Evolutionary conservation across 2,329 filamentous ascomycete genomes (phyloP).

Genomic region (Calonectria naviculata): DNA sequence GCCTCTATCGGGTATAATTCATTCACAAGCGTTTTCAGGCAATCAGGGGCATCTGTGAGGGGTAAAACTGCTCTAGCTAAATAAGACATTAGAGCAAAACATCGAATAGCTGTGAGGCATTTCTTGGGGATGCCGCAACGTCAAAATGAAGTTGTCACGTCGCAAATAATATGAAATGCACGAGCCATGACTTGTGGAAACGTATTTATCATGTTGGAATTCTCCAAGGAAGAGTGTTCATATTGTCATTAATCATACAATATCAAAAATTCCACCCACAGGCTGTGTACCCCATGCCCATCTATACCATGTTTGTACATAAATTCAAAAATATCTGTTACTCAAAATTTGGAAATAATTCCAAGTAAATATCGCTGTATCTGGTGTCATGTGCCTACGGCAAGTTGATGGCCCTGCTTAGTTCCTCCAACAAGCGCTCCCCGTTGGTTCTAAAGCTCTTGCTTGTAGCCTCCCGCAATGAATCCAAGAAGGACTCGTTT

Average conservation of each 20-base stretch:
- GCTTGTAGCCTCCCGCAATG: background rate
- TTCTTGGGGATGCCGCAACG: no score
- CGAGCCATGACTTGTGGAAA: background rate
- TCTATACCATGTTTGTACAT: background rate
- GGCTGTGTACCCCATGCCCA: background rate
- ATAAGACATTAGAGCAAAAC: no score
- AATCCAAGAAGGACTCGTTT: slow-evolving; percentile 4
- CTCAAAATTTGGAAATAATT: background rate
- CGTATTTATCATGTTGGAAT: background rate
- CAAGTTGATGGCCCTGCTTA: slow-evolving; percentile 8
- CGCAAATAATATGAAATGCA: background rate
- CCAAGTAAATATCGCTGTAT: background rate
- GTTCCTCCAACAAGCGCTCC: background rate
- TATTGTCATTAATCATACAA: background rate
- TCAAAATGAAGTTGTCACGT: background rate
- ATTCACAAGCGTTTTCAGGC: no score
- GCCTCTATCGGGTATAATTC: no score
- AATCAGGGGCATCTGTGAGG: no score
- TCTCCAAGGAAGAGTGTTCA: background rate
- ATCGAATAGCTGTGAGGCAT: no score
- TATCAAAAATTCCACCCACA: background rate
- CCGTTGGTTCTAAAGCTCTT: slow-evolving; percentile 1
- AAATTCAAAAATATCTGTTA: background rate
- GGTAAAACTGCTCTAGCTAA: no score
- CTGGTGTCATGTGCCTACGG: background rate